Evolutionary conservation across 306 rosid genomes (phyloP), one percentile per base, ranked within the genome.

Genomic region (Neltuma alba): DNA sequence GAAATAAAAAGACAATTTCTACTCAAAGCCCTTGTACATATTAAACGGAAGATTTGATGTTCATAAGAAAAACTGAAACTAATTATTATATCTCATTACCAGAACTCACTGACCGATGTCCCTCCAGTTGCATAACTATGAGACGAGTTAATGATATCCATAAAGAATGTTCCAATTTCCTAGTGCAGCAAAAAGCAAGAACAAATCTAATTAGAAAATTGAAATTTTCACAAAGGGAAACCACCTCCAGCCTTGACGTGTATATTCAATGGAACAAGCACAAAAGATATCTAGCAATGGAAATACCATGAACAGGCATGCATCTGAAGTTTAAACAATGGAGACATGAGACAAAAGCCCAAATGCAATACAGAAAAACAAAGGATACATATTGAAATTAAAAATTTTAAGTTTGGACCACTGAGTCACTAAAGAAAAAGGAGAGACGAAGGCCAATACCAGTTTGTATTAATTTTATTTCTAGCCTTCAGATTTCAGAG

Each of bases 101-200:
- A 96, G 89, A 87, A 86, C 77, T 96, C 99, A 1, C 47, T 0
- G 78, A 78, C 88, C 21, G 99, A 96, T 77, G 99, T 88, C 86
- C 99, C 99, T 88, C 99, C 99, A 7, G 99, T 96, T 83, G 99
- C 99, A 82, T 91, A 96, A 85, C 87, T 88, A 74, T 96, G 98
- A 78, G 98, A 91, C 68, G 99, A 91, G 89, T 96, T 93, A 41
- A 96, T 82, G 50, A 84, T 7, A 74, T 89, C 86, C 99, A 96
- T 90, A 80, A 96, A 96, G 89, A 85, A 96, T 37, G 82, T 83
- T 50, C 91, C 90, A 16, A 96, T 90, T 48, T 89, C 93, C 99
- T 96, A 84, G 68, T 28, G 84, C 30, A 61, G 61, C 75, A 80
- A 58, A 68, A 72, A 8, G 11, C 31, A 55, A 41, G 66, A 76